Percentiles rank a stretch among this genome's conserved stretches.
phyloP scores from a whole-genome alignment of 768 basidiomycete species.

The Cyclocybe cylindracea region DNA sequence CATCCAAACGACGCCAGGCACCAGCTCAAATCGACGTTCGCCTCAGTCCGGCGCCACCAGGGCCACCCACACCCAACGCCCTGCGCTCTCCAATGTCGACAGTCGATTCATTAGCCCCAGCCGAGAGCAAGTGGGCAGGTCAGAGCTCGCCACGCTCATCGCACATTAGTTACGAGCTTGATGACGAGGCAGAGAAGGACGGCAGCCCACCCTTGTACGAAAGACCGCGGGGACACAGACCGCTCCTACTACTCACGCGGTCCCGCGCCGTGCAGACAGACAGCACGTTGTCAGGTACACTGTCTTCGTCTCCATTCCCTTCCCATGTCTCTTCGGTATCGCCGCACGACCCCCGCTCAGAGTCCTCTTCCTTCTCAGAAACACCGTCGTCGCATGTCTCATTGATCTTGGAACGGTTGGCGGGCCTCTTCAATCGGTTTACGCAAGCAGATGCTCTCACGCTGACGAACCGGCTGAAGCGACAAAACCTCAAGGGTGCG shows the following conservation, averaged over 20 bases:
- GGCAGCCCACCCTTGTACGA: constrained; percentile 32
- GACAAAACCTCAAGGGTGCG: constrained; percentile 83
- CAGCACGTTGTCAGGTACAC: constrained; percentile 25
- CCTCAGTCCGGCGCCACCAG: constrained; percentile 21
- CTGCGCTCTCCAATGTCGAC: constrained; percentile 45
- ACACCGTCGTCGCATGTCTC: constrained; percentile 57
- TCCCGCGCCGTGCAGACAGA: constrained; percentile 77
- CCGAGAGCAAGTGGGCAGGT: constrained; percentile 30
- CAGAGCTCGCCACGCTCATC: constrained; percentile 32
- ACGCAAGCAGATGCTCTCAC: constrained; percentile 83
- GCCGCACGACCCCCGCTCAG: constrained; percentile 64
- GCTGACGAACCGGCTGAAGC: constrained; percentile 85
- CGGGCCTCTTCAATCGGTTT: constrained; percentile 55
- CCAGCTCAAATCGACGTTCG: constrained; percentile 16
- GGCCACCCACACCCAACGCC: constrained; percentile 47
- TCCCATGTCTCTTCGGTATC: constrained; percentile 43
- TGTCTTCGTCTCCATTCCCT: constrained; percentile 32
- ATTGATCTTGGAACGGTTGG: constrained; percentile 61
- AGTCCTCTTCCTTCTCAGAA: constrained; percentile 70
- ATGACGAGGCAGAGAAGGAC: constrained; percentile 35
- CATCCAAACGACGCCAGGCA: constrained; percentile 13
- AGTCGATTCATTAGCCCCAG: constrained; percentile 32
- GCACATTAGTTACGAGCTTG: constrained; percentile 44
- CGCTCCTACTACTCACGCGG: constrained; percentile 56
- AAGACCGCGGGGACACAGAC: constrained; percentile 38